Evolutionary conservation across 768 basidiomycete species (phyloP).

Genomic region (Amanita pseudoporphyria): DNA sequence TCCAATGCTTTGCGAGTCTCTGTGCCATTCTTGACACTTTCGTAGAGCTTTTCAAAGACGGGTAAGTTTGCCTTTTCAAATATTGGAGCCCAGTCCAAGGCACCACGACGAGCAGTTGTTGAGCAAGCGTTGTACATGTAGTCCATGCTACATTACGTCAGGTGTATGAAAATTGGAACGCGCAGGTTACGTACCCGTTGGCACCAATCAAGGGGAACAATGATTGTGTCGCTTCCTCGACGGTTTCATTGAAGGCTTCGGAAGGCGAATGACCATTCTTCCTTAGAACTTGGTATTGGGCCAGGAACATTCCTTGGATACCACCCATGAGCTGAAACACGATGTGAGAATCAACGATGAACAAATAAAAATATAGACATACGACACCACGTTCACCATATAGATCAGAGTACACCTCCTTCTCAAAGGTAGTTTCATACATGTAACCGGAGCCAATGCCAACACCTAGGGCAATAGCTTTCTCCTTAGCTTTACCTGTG

Average conservation of each 20-base stretch:
- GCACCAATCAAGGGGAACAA: slow-evolving; percentile 95
- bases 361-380: slow-evolving; percentile 25
- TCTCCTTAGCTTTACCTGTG: slow-evolving; percentile 95
- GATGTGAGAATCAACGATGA: slow-evolving; percentile 9
- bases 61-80: slow-evolving; percentile 93
- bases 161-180: not conserved
- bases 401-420: slow-evolving; percentile 98
- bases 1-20: slow-evolving; percentile 97
- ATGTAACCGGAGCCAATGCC: slow-evolving; percentile 94
- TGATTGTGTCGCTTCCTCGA: slow-evolving; percentile 99
- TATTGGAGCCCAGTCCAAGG: slow-evolving; percentile 97
- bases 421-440: slow-evolving; percentile 99
- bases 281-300: slow-evolving; percentile 96
- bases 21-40: slow-evolving; percentile 89
- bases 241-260: slow-evolving; percentile 99
- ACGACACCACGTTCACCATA: slow-evolving; percentile 99
- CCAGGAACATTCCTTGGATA: slow-evolving; percentile 98
- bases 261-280: slow-evolving; percentile 95
- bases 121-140: slow-evolving; percentile 99
- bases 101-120: slow-evolving; percentile 97
- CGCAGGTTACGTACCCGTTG: slow-evolving; percentile 55
- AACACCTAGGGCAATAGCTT: slow-evolving; percentile 90
- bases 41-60: slow-evolving; percentile 90
- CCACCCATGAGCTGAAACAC: slow-evolving; percentile 80
- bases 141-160: slow-evolving; percentile 61